phyloP scores from a whole-genome alignment of 2,329 filamentous ascomycete species.

The Fusarium secorum region DNA sequence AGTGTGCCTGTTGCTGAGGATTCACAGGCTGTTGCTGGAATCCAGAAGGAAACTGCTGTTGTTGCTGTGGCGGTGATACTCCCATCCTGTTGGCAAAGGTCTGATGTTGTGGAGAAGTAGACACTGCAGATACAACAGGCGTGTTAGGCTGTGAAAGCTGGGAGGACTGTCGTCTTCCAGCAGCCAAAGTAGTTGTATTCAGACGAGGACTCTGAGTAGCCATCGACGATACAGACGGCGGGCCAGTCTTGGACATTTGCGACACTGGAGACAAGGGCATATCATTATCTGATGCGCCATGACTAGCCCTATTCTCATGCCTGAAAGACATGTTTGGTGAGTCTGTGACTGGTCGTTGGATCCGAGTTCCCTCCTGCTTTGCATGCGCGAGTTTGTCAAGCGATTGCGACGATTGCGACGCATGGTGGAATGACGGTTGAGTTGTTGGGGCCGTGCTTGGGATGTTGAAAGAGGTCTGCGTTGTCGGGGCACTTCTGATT shows the following conservation, averaged over 20 bases:
- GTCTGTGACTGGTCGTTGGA: conserved; percentile 22
- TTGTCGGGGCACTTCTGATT: conserved; percentile 16
- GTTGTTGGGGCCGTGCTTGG: conserved; percentile 27
- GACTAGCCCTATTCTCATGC: conserved; percentile 12
- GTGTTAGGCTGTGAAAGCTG: conserved; percentile 21
- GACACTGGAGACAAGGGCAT: conserved; percentile 39
- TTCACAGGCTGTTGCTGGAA: conserved; percentile 14
- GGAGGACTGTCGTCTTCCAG: conserved; percentile 23
- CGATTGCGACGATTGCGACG: conserved; percentile 26
- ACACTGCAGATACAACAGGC: conserved; percentile 17
- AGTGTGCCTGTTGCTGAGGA: not conserved
- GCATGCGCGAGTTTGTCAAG: conserved; percentile 30
- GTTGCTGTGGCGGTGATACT: conserved; percentile 21
- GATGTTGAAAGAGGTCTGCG: conserved; percentile 26
- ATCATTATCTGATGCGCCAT: conserved; percentile 2
- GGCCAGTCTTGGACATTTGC: conserved; percentile 33
- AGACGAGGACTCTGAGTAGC: conserved; percentile 40
- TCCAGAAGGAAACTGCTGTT: conserved; percentile 15
- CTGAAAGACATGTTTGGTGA: conserved; percentile 29
- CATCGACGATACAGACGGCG: conserved; percentile 39
- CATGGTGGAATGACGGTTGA: conserved; percentile 22
- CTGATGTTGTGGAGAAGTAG: conserved; percentile 29
- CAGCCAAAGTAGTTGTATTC: conserved; percentile 11
- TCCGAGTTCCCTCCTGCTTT: conserved; percentile 6
- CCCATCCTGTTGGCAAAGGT: conserved; percentile 17